Evolutionary conservation across 2,329 filamentous ascomycete species (phyloP), one percentile per base, ranked within the genome.

Genomic region (Emmonsia crescens): DNA sequence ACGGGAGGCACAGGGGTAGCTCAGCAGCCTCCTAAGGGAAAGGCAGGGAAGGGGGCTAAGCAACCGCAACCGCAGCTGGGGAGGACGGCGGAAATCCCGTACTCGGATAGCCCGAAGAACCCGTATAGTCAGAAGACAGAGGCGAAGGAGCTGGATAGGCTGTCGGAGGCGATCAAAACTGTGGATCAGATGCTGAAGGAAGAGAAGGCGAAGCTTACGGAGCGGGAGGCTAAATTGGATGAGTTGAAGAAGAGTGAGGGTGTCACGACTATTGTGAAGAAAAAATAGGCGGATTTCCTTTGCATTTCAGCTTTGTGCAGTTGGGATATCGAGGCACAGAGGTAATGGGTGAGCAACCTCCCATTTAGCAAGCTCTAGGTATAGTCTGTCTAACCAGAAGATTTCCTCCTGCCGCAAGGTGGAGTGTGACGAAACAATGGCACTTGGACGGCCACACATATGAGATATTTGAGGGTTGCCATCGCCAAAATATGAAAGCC

Each of bases 111-210:
- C 9, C 84, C 85, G 1, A 86, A 82, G 40, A 87, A 87, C 70
- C 86, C 85, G n/a, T 92, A 89, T 71, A 89, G 86, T 73, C 80
- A 81, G 62, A 85, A 88, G 76, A 87, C 85, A 56, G 89, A 89
- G 76, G 79, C 79, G 65, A 86, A 86, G 63, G 88, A 89, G 61
- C 77, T 85, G 70, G 79, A 80, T 61, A 83, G 85, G 70, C 83
- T 89, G 49, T 79, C 83, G 61, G 80, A 83, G 61, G 84, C 88
- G 72, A 78, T 80, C 57, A 79, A 79, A 71, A 81, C 78, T 69
- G 80, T 86, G 65, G 82, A 83, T 66, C 81, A 79, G 65, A 80
- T 83, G 74, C 80, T 88, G 62, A 85, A 83, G 73, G 78, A 81
- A 60, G 87, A 89, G 75, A 87, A 87, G 73, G 80, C 82, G 60